Conservation (phyloP, 2,329 filamentous ascomycete genomes). For the Cercospora citrullina region DNA sequence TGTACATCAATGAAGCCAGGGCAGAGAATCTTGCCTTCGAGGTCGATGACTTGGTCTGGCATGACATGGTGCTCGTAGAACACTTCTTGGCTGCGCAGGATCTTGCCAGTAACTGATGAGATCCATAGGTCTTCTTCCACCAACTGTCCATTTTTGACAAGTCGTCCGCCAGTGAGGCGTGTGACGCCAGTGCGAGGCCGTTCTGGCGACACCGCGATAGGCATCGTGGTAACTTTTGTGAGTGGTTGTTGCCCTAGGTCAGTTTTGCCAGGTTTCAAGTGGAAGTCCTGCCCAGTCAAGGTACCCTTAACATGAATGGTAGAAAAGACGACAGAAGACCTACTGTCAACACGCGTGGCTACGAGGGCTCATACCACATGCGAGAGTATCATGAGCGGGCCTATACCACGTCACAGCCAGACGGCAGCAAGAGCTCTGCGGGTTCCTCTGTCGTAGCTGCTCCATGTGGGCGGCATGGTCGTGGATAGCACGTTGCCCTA, state of each 20-base stretch:
- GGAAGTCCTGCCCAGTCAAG: neutral
- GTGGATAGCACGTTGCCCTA: conserved; percentile 18
- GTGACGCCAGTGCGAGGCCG: conserved; percentile 60
- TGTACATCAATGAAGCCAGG: conserved; percentile 90
- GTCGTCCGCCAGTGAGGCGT: conserved; percentile 65
- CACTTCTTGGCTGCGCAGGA: conserved; percentile 67
- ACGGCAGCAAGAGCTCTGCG: conserved; percentile 2
- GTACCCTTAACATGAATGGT: neutral
- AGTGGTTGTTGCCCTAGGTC: neutral
- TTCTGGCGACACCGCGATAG: conserved; percentile 42
- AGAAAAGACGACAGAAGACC: neutral
- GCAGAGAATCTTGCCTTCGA: conserved; percentile 78
- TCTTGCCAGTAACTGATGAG: conserved; percentile 76
- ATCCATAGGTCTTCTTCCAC: conserved; percentile 85
- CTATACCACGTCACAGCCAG: conserved; percentile 22
- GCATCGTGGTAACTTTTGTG: conserved; percentile 36
- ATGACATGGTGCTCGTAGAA: conserved; percentile 67
- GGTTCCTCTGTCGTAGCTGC: conserved; percentile 19
- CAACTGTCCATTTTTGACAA: conserved; percentile 67
- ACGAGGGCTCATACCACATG: neutral
- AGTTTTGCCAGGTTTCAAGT: neutral
- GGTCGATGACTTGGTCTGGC: conserved; percentile 74
- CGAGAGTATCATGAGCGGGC: neutral
- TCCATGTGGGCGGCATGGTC: conserved; percentile 8
- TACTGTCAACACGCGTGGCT: neutral